Percentiles rank a stretch among this genome's conserved stretches.
phyloP scores from a whole-genome alignment of 257 asterid genomes.

The Cynanchum wilfordii region DNA sequence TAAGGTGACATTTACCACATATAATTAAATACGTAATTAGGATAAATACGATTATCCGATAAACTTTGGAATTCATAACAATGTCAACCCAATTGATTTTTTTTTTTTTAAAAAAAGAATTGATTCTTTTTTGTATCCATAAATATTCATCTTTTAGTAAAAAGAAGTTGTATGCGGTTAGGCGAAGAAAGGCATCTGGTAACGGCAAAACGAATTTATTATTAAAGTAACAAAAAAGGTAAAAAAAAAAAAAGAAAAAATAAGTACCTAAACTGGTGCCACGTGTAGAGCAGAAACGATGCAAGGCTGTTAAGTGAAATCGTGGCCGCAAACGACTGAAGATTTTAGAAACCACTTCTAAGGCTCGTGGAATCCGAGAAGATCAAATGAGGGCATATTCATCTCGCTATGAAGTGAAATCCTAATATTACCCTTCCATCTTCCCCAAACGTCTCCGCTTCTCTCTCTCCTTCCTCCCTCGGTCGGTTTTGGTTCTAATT shows the following conservation, averaged over 20 bases:
- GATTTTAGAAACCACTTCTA: constrained; percentile 23
- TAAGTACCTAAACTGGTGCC: neutral
- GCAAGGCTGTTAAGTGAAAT: constrained; percentile 21
- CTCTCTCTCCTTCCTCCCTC: constrained; percentile 1
- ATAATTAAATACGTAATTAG: too few relatives aligned
- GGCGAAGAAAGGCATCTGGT: neutral
- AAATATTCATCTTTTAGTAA: too few relatives aligned
- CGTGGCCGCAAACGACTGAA: constrained; percentile 31
- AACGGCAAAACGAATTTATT: neutral
- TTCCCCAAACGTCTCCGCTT: constrained; percentile 16
- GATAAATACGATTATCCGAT: too few relatives aligned
- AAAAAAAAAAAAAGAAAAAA: neutral
- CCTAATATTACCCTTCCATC: constrained; percentile 35
- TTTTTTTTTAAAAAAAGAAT: too few relatives aligned
- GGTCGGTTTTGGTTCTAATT: constrained; percentile 29
- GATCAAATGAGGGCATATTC: constrained; percentile 45
- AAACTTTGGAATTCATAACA: too few relatives aligned
- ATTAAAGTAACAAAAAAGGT: neutral
- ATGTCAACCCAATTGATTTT: too few relatives aligned
- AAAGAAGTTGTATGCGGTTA: too few relatives aligned
- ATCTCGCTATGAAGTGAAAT: constrained; percentile 18
- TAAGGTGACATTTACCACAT: too few relatives aligned
- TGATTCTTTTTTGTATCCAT: too few relatives aligned
- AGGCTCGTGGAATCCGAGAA: constrained; percentile 28
- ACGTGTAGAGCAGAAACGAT: constrained; percentile 17